Evolutionary conservation across 345 rosid genomes (phyloP).

Genomic region (Hibiscus tridactylites): DNA sequence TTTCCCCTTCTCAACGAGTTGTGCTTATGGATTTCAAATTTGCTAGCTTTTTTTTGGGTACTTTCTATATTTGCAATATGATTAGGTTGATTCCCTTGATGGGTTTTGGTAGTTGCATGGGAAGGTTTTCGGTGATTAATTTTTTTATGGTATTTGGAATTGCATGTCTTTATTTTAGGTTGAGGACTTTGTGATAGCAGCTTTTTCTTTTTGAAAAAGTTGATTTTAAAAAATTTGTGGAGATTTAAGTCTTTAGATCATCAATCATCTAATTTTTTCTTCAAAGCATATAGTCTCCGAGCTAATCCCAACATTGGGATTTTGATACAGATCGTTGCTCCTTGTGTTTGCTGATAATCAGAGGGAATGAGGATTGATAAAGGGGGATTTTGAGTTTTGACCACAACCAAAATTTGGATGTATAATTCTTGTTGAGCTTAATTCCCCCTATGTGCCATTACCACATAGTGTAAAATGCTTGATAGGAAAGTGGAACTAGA

Average conservation of each 20-base stretch:
- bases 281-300: not conserved
- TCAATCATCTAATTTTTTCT: not conserved
- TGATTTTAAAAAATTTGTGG: not conserved
- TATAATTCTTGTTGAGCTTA: not conserved
- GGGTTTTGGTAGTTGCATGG: slow-evolving; percentile 12
- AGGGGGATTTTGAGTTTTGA: not conserved
- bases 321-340: not conserved
- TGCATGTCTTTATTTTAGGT: slow-evolving; percentile 10
- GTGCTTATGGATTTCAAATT: not conserved
- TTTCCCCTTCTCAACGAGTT: slow-evolving; percentile 10
- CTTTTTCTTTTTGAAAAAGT: not conserved
- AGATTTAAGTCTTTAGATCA: not conserved
- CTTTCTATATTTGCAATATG: not conserved
- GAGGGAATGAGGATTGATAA: slow-evolving; percentile 7
- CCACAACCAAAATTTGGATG: not conserved
- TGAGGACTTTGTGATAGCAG: not conserved
- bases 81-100: slow-evolving; percentile 12
- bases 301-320: not conserved
- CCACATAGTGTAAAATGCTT: not conserved
- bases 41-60: not conserved
- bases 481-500: not conserved
- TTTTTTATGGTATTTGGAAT: slow-evolving; percentile 8
- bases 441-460: not conserved
- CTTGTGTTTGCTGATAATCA: not conserved
- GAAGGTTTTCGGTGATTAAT: not conserved